These are phyloP conservation scores for Paraphaeosphaeria sporulosa DNA, from an alignment of 2,329 filamentous ascomycete species.

Conservation along the genomic window DNA sequence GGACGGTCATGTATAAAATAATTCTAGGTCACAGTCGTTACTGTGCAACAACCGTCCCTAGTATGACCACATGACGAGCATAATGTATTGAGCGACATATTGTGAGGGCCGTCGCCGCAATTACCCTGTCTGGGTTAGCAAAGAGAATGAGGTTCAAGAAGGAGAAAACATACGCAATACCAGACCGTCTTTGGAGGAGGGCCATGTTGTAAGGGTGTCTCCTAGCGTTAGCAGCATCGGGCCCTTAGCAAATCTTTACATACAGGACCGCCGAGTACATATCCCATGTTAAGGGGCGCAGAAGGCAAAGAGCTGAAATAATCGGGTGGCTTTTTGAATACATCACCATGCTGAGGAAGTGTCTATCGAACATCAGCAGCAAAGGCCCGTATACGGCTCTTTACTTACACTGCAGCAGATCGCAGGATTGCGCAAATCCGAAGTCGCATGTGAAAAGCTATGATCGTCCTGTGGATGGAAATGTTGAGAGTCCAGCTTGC, in stretches of 20 bases:
- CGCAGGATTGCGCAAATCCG: background rate
- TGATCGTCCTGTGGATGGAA: background rate
- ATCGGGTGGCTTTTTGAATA: no score
- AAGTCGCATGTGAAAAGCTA: background rate
- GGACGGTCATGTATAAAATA: no score
- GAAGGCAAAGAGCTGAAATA: no score
- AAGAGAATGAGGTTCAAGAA: background rate
- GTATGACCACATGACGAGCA: background rate
- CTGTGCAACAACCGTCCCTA: background rate
- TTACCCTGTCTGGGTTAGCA: background rate
- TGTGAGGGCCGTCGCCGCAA: conserved; percentile 7
- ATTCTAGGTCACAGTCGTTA: no score
- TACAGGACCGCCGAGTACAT: no score
- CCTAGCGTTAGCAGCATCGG: no score
- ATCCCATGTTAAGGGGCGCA: no score
- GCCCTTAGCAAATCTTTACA: no score
- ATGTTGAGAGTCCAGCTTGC: no score
- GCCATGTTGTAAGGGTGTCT: no score
- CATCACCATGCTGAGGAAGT: background rate
- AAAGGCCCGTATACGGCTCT: background rate
- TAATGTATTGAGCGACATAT: background rate
- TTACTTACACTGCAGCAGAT: background rate
- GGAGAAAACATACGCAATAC: conserved; percentile 6
- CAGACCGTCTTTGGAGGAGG: background rate
- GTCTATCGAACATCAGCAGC: background rate